Percentiles rank a stretch among this genome's conserved stretches.
Conservation (phyloP, 306 rosid species). For the Citrullus colocynthis region DNA sequence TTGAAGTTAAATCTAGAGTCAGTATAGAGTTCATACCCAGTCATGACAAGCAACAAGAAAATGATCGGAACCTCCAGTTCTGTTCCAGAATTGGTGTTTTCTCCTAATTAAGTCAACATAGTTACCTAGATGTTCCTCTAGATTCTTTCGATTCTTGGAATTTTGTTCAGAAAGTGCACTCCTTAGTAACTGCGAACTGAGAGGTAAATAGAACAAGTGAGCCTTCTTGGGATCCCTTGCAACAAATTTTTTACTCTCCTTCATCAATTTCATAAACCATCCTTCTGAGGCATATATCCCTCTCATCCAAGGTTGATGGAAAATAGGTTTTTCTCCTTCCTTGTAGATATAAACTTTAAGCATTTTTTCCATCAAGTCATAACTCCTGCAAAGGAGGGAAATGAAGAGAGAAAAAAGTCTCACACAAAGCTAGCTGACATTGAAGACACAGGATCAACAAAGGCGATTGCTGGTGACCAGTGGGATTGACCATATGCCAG, state of each 20-base stretch:
- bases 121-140: constrained; percentile 44
- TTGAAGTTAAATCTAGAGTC: background rate
- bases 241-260: constrained; percentile 45
- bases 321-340: constrained; percentile 77
- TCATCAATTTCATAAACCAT: constrained; percentile 83
- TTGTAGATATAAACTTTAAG: constrained; percentile 68
- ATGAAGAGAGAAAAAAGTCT: background rate
- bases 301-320: constrained; percentile 70
- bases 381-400: constrained; percentile 48
- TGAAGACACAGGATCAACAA: background rate
- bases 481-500: too few species aligned
- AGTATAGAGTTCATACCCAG: constrained; percentile 41
- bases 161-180: constrained; percentile 25
- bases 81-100: constrained; percentile 68
- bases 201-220: constrained; percentile 75
- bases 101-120: constrained; percentile 50
- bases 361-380: constrained; percentile 62
- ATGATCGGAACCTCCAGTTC: constrained; percentile 81
- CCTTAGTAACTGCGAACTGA: constrained; percentile 56
- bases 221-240: constrained; percentile 62
- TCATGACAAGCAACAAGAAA: constrained; percentile 93
- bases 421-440: background rate
- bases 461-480: background rate
- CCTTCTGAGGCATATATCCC: constrained; percentile 94
- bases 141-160: constrained; percentile 15